Evolutionary conservation across 176 grass and related monocot genomes (phyloP).

Genomic region (Thinopyrum elongatum): DNA sequence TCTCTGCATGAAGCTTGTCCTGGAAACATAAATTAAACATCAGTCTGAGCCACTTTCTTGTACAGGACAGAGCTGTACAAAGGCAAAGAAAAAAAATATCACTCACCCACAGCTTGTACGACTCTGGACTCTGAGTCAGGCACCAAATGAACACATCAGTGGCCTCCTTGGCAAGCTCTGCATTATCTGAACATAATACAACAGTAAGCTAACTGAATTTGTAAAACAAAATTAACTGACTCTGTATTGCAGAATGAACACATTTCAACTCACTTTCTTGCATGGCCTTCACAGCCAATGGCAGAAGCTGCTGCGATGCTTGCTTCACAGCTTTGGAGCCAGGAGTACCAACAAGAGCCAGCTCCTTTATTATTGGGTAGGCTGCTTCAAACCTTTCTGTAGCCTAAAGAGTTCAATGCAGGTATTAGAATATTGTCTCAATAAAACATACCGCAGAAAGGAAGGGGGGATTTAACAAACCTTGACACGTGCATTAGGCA

Average conservation of each 20-base stretch:
- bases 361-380: slow-evolving; percentile 81
- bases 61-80: background rate
- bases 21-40: slow-evolving; percentile 36
- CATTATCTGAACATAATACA: slow-evolving; percentile 67
- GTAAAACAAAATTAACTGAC: background rate
- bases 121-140: slow-evolving; percentile 77
- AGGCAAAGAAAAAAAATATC: background rate
- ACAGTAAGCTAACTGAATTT: background rate
- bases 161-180: slow-evolving; percentile 69
- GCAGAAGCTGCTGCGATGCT: slow-evolving; percentile 83
- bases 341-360: slow-evolving; percentile 78
- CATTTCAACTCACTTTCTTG: slow-evolving; percentile 78
- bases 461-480: slow-evolving; percentile 26
- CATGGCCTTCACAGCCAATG: slow-evolving; percentile 63
- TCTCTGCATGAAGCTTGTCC: slow-evolving; percentile 65
- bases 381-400: slow-evolving; percentile 90
- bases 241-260: background rate
- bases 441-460: background rate
- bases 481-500: slow-evolving; percentile 65
- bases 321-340: slow-evolving; percentile 92
- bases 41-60: background rate
- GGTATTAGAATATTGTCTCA: background rate
- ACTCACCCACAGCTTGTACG: slow-evolving; percentile 89
- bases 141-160: slow-evolving; percentile 82
- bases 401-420: slow-evolving; percentile 51